Conservation (phyloP, 1,139 yeast species). For the Yarrowia galli region DNA sequence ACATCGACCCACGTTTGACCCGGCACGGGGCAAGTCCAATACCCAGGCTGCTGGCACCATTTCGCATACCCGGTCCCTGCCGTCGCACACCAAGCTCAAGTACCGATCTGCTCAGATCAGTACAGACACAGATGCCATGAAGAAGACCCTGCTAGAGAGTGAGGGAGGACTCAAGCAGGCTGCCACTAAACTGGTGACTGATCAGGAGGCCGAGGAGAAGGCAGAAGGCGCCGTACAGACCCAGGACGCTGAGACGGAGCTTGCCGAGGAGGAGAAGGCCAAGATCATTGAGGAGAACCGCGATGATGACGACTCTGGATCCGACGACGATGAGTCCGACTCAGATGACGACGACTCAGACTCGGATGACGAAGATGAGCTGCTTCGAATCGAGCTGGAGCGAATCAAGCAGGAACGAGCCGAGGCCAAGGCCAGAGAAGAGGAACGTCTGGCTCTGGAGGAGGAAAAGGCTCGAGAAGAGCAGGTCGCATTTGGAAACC, state of each 20-base stretch:
- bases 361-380: conserved; percentile 49
- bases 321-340: conserved; percentile 44
- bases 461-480: conserved; percentile 52
- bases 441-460: conserved; percentile 49
- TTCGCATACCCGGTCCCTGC: conserved; percentile 69
- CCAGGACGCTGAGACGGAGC: conserved; percentile 30
- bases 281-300: conserved; percentile 40
- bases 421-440: conserved; percentile 49
- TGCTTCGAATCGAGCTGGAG: conserved; percentile 61
- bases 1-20: conserved; percentile 88
- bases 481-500: conserved; percentile 55
- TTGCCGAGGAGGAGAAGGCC: conserved; percentile 40
- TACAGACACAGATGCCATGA: conserved; percentile 44
- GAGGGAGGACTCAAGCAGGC: conserved; percentile 42
- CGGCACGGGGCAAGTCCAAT: conserved; percentile 72
- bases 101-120: conserved; percentile 52
- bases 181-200: conserved; percentile 40
- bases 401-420: conserved; percentile 59
- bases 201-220: conserved; percentile 39
- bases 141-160: conserved; percentile 47
- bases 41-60: conserved; percentile 57
- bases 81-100: conserved; percentile 76
- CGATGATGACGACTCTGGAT: conserved; percentile 44
- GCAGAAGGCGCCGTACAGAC: conserved; percentile 36
- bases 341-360: conserved; percentile 46